phyloP scores from a whole-genome alignment of 2,329 filamentous ascomycete species.

The Rhinocladiella similis region DNA sequence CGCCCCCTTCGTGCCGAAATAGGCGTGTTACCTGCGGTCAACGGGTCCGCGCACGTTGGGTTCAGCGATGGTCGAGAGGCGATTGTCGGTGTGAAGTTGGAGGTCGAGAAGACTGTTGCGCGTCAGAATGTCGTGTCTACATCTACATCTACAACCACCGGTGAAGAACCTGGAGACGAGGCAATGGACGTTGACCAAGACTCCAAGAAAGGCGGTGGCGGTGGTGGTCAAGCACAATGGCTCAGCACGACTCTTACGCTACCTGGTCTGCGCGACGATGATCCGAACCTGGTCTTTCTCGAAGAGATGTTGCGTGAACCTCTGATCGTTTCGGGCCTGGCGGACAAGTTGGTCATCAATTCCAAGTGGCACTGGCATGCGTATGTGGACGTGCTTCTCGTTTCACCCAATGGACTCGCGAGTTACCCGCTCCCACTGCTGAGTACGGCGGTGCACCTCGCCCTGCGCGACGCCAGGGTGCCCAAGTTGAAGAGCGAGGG shows the following conservation, averaged over 20 bases:
- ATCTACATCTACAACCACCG: background rate
- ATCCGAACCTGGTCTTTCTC: slow-evolving; percentile 83
- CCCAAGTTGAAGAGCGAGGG: slow-evolving; percentile 82
- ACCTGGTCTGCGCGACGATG: slow-evolving; percentile 86
- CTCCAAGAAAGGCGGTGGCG: slow-evolving; percentile 30
- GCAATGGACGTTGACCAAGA: slow-evolving; percentile 28
- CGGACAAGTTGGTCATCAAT: slow-evolving; percentile 80
- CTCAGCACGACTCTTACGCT: slow-evolving; percentile 90
- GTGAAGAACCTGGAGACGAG: slow-evolving; percentile 23
- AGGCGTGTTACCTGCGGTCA: slow-evolving; percentile 82
- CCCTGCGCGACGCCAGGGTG: slow-evolving; percentile 81
- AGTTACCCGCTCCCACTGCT: slow-evolving; percentile 87
- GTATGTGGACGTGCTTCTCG: slow-evolving; percentile 78
- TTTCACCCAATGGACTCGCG: slow-evolving; percentile 64
- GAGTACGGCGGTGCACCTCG: slow-evolving; percentile 89
- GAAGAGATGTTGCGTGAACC: slow-evolving; percentile 87
- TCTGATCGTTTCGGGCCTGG: slow-evolving; percentile 51
- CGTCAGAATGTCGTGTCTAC: background rate
- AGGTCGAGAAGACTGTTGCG: slow-evolving; percentile 72
- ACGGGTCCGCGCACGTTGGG: slow-evolving; percentile 89
- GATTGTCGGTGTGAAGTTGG: slow-evolving; percentile 91
- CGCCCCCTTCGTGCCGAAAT: slow-evolving; percentile 88
- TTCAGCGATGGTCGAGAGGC: slow-evolving; percentile 95
- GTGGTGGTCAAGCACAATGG: slow-evolving; percentile 66
- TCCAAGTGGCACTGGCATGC: slow-evolving; percentile 92